These are phyloP conservation scores for Sporothrix protearum DNA, from an alignment of 2,329 filamentous ascomycete species.

Conservation along the genomic window DNA sequence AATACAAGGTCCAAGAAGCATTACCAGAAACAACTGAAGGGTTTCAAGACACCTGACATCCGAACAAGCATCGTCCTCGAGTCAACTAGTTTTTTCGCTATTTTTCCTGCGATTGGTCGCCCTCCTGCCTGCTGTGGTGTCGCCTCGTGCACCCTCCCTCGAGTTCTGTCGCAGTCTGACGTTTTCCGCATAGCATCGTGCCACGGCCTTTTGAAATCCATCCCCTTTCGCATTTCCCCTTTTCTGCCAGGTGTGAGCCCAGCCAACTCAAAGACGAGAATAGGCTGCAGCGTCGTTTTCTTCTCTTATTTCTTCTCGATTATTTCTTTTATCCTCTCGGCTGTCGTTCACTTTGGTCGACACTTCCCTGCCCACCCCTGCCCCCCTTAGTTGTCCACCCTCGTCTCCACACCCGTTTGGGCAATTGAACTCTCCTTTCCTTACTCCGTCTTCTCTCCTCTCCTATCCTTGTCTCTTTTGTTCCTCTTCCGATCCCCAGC, in stretches of 20 bases:
- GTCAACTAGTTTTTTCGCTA: not conserved
- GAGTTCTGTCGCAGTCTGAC: slow-evolving; percentile 14
- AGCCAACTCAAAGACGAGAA: not conserved
- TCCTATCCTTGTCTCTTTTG: slow-evolving; percentile 7
- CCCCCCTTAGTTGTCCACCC: slow-evolving; percentile 16
- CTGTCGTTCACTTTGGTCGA: not conserved
- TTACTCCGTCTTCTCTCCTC: slow-evolving; percentile 1
- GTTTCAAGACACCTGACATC: slow-evolving; percentile 44
- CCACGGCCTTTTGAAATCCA: slow-evolving; percentile 12
- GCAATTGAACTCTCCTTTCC: not conserved
- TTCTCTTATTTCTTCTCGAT: not conserved
- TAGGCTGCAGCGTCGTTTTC: slow-evolving; percentile 8
- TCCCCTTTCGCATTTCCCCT: slow-evolving; percentile 15
- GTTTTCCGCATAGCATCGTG: slow-evolving; percentile 14
- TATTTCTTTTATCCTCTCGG: not conserved
- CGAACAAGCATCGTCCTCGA: slow-evolving; percentile 29
- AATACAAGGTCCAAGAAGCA: slow-evolving; percentile 22
- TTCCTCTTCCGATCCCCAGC: slow-evolving; percentile 17
- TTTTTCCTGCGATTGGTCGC: not conserved
- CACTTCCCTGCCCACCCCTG: slow-evolving; percentile 17
- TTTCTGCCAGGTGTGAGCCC: not conserved
- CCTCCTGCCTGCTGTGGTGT: not conserved
- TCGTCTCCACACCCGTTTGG: slow-evolving; percentile 20
- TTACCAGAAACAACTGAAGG: slow-evolving; percentile 34
- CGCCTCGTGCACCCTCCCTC: not conserved